Evolutionary conservation across 345 rosid genomes (phyloP).

Genomic region (Excoecaria agallocha): DNA sequence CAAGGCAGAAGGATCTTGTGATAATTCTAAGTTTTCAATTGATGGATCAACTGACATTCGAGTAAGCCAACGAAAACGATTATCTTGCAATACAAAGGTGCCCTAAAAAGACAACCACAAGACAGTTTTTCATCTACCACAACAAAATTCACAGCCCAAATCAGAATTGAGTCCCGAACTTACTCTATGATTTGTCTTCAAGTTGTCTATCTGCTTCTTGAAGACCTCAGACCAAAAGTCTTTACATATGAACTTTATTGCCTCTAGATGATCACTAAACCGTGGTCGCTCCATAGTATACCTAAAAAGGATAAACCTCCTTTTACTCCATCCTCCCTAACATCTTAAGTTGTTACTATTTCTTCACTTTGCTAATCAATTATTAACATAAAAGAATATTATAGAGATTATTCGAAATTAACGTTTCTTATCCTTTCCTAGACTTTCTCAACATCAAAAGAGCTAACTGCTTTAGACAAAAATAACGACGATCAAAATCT

Average conservation of each 20-base stretch:
- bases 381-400: not conserved
- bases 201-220: conserved; percentile 96
- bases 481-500: not conserved
- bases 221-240: conserved; percentile 98
- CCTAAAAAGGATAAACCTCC: conserved; percentile 31
- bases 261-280: conserved; percentile 87
- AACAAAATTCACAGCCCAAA: not conserved
- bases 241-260: conserved; percentile 97
- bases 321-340: too few species aligned
- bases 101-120: conserved; percentile 53
- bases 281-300: conserved; percentile 95
- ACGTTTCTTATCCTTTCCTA: not conserved
- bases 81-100: conserved; percentile 97
- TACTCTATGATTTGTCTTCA: conserved; percentile 96
- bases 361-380: too few species aligned
- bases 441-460: conserved; percentile 22
- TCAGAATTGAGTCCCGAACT: not conserved
- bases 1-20: conserved; percentile 50
- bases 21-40: conserved; percentile 36
- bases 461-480: not conserved
- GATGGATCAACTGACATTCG: conserved; percentile 65
- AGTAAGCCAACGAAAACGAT: conserved; percentile 81
- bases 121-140: not conserved
- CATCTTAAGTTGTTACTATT: too few species aligned
- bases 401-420: not conserved